phyloP scores from a whole-genome alignment of 1,139 yeast genomes.

The Candida mesenterica region DNA sequence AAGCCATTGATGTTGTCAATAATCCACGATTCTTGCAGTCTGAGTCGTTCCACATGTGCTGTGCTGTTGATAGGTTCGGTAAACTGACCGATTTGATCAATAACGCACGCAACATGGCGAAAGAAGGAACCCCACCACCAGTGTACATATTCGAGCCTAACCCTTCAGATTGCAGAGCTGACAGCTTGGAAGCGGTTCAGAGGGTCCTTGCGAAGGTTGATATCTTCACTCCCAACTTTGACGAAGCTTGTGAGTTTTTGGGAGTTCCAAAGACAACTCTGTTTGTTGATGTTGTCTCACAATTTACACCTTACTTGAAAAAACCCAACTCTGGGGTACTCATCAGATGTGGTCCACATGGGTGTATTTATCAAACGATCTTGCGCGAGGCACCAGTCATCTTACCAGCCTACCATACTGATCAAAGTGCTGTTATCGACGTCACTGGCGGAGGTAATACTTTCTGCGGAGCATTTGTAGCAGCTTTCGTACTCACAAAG shows the following conservation, averaged over 20 bases:
- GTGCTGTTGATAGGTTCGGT: constrained; percentile 63
- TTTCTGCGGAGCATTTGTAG: constrained; percentile 76
- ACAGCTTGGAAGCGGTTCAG: constrained; percentile 40
- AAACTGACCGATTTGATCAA: constrained; percentile 40
- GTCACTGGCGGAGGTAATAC: constrained; percentile 96
- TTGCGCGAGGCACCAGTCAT: constrained; percentile 22
- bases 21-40: constrained; percentile 37
- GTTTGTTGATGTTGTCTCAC: constrained; percentile 33
- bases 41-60: constrained; percentile 65
- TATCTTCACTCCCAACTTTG: constrained; percentile 78
- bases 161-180: constrained; percentile 67
- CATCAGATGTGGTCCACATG: constrained; percentile 69
- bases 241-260: constrained; percentile 69
- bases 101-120: constrained; percentile 14
- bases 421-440: constrained; percentile 57
- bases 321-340: constrained; percentile 48
- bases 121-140: constrained; percentile 21
- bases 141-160: constrained; percentile 80
- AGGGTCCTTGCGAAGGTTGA: constrained; percentile 48
- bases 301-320: constrained; percentile 40
- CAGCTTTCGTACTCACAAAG: constrained; percentile 50
- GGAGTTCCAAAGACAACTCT: constrained; percentile 21
- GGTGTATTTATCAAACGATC: constrained; percentile 43
- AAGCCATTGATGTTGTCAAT: constrained; percentile 53
- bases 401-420: constrained; percentile 74